Evolutionary conservation across 2,329 filamentous ascomycete species (phyloP), one percentile per base, ranked within the genome.

Genomic region (Cadophora gregata): DNA sequence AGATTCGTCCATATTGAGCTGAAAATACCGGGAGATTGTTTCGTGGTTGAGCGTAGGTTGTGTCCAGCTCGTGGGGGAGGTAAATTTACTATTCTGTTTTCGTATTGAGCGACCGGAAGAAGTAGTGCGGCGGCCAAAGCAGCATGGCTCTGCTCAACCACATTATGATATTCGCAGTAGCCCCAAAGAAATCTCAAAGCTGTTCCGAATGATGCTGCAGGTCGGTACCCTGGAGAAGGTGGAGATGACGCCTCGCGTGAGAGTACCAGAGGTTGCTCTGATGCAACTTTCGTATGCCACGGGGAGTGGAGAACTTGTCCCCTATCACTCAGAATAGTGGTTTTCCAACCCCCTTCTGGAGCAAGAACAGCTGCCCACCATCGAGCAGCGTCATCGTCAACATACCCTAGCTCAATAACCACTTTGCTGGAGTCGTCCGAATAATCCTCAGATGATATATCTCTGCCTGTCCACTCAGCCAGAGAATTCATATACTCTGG

Each of bases 291-390:
- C 29, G 69, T 70, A 64, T 62, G 64, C 73, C 73, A 75, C 10
- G 65, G 73, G 47, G 72, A 74, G 66, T 69, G 62, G 42, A 75
- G 70, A 50, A 67, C 74, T 50, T 47, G 31, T 31, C 74, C 72
- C 48, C 67, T 70, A 38, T 70, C 64, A 29, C 58, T 72, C 56
- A 12, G 38, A 63, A 71, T 72, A 63, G 67, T 55, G 45, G 73
- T 71, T 51, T 67, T 62, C 77, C 75, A 78, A 48, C 74, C 71
- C 5, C 70, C 56, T 42, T 69, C 71, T 25, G 62, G 21, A 2
- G 71, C 72, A 6, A 77, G 69, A 62, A 78, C 64, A 25, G 71
- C 67, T 66, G 63, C 60, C 76, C 76, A 78, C 75, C 75, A 78
- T n/a, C 68, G 67, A 69, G 68, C 73, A 21, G 74, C 72, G 47